A percentile compares a stretch with the other conserved stretches of the same genome.
These are phyloP conservation scores for Elaeis oleifera DNA, from an alignment of 202 grass and related monocot genomes.

Conservation along the genomic window DNA sequence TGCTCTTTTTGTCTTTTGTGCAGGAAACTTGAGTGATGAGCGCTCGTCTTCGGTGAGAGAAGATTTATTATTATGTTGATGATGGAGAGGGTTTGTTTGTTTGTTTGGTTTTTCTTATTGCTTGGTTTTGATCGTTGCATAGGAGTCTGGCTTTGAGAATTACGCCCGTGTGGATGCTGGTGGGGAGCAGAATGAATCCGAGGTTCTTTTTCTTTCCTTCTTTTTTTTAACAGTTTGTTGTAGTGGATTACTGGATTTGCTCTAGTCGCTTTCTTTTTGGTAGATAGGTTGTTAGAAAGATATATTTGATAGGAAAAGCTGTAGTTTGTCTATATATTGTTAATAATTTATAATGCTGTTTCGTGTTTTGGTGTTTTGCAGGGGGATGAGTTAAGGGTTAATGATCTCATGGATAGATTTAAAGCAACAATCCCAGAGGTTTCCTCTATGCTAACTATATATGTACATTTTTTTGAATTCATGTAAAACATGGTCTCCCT, in stretches of 20 bases:
- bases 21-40: constrained; percentile 14
- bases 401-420: constrained; percentile 16
- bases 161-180: neutral
- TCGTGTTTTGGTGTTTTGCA: constrained; percentile 12
- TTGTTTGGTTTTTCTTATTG: neutral
- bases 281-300: too few species aligned
- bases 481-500: neutral
- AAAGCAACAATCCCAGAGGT: constrained; percentile 23
- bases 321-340: too few species aligned
- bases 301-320: too few species aligned
- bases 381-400: constrained; percentile 20
- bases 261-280: constrained; percentile 7
- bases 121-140: constrained; percentile 3
- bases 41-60: neutral
- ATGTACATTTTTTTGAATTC: neutral
- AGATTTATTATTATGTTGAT: too few species aligned
- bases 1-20: neutral
- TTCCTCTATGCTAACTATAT: neutral
- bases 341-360: too few species aligned
- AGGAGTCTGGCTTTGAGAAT: constrained; percentile 23
- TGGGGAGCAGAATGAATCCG: neutral
- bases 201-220: neutral
- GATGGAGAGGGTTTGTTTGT: too few species aligned
- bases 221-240: neutral
- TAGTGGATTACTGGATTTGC: neutral